Evolutionary conservation across 2,329 filamentous ascomycete species (phyloP), one percentile per base, ranked within the genome.

Genomic region (Colletotrichum australisinense): DNA sequence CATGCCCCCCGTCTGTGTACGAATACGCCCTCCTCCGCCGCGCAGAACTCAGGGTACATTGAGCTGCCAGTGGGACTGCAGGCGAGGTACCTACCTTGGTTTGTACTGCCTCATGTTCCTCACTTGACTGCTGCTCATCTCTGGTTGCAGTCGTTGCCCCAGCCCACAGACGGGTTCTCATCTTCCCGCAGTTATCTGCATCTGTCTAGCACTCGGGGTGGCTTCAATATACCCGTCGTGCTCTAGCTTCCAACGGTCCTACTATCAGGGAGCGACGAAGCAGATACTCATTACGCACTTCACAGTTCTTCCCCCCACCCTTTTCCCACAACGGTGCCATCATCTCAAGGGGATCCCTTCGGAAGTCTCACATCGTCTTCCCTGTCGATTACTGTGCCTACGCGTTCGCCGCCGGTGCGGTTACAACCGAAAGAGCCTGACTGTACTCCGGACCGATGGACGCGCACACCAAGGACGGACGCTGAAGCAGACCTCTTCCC

Each of bases 331-430:
- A 53, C 68, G 24, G 30, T 55, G 19, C 63, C 56, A 22, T 22
- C 16, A 46, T 32, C 55, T 16, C 42, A 55, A 60, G 68, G 68
- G 55, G 28, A 67, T 56, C 63, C 68, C 49, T 71, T 32, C 56
- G 60, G n/a, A 4, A 46, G 26, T 46, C 24, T 4, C 9, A 28
- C 63, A 32, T 24, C 46, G 24, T 32, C 2, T 49, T 60, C 46
- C 63, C 28, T 62, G 68, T 65, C 63, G 32, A 52, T 8, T 11
- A 16, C n/a, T 49, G 6, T 32, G 22, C 38, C 59, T 49, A n/a
- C 26, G 26, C 14, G 42, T 49, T 49, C 49, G 26, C 26, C 22
- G 49, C 63, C 24, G 26, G 16, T 55, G 38, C 28, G 62, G 42
- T 22, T 49, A 22, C 42, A 49, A 49, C 42, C 7, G 6, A 22